phyloP scores from a whole-genome alignment of 805 yeast genomes.

The baker's yeast (Saccharomyces cerevisiae) region DNA sequence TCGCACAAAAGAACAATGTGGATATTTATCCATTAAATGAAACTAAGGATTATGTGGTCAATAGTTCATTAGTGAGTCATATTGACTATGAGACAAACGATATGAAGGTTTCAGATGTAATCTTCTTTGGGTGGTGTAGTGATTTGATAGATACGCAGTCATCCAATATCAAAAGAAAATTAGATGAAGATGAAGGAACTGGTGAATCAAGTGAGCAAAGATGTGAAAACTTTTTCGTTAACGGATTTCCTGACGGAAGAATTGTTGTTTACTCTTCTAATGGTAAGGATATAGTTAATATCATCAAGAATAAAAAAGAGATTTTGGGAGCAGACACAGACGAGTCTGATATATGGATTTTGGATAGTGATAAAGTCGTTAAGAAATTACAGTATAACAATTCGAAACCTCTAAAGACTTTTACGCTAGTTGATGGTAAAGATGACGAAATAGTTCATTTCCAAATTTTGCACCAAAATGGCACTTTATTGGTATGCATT shows the following conservation, averaged over 20 bases:
- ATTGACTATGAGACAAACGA: conserved; percentile 29
- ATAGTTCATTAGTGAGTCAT: conserved; percentile 25
- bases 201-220: background rate
- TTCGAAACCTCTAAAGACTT: conserved; percentile 30
- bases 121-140: conserved; percentile 24
- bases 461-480: conserved; percentile 17
- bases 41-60: conserved; percentile 17
- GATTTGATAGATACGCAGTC: conserved; percentile 1
- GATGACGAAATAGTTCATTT: conserved; percentile 25
- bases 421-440: conserved; percentile 29
- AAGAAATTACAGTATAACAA: conserved; percentile 28
- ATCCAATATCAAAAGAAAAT: conserved; percentile 18
- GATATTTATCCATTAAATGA: conserved; percentile 29
- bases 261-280: conserved; percentile 27
- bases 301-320: conserved; percentile 31
- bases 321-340: conserved; percentile 31
- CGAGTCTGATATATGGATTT: conserved; percentile 29
- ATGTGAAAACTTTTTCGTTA: conserved; percentile 23
- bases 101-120: conserved; percentile 19
- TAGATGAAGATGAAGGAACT: conserved; percentile 10
- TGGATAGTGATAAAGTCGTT: conserved; percentile 27
- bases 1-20: conserved; percentile 29
- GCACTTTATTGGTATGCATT: conserved; percentile 23
- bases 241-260: conserved; percentile 24
- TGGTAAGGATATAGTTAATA: conserved; percentile 30